These are phyloP conservation scores for Pythium grandisporangium DNA, from an alignment of 352 stramenopile species.

Conservation along the genomic window DNA sequence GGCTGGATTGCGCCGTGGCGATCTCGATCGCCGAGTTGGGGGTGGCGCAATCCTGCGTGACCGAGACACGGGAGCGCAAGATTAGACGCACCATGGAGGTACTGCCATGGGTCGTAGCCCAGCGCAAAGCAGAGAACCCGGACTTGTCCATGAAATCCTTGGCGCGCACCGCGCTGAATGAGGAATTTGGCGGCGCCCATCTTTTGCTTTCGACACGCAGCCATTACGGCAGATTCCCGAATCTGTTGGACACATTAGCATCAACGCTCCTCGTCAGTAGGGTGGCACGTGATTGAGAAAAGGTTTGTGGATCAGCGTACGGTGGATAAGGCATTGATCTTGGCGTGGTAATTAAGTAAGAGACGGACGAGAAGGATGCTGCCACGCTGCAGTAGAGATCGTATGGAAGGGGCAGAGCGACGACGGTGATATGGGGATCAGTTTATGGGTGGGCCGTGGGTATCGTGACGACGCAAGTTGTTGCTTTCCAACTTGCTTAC, in stretches of 20 bases:
- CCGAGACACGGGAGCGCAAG: conserved; percentile 26
- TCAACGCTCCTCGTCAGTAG: no score
- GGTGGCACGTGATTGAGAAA: background rate
- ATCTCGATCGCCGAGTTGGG: conserved; percentile 36
- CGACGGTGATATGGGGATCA: no score
- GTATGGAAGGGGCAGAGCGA: no score
- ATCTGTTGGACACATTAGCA: no score
- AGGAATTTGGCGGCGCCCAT: conserved; percentile 23
- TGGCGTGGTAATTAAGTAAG: conserved; percentile 42
- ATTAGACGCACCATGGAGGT: conserved; percentile 26
- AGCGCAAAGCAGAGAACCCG: conserved; percentile 39
- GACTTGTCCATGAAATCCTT: conserved; percentile 30
- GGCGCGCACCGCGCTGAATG: conserved; percentile 23
- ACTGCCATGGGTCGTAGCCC: conserved; percentile 27
- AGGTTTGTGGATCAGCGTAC: conserved; percentile 9
- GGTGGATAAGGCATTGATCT: conserved; percentile 41
- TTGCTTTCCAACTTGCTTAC: conserved; percentile 8
- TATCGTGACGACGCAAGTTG: background rate
- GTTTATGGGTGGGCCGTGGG: no score
- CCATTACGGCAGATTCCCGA: conserved; percentile 37
- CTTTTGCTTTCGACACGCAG: conserved; percentile 37
- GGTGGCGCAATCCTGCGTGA: conserved; percentile 34
- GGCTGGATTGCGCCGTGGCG: conserved; percentile 17
- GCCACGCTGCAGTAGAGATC: conserved; percentile 21
- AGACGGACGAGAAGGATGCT: conserved; percentile 35